Conservation (phyloP, 306 rosid genomes). For the Lathyrus tuberosus region DNA sequence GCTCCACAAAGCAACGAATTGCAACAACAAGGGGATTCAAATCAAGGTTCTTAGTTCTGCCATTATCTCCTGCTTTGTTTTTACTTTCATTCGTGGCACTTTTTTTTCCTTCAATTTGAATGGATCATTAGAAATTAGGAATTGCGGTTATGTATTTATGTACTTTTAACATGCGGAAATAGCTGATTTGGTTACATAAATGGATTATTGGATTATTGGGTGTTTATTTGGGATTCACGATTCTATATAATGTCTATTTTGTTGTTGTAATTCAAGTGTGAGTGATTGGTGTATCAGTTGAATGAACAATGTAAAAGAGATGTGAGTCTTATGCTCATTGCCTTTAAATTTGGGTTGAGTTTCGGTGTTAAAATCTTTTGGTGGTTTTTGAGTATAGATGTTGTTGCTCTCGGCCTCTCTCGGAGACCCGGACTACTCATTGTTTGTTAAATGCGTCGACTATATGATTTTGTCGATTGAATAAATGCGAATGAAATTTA, state of each 20-base stretch:
- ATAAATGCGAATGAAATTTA: slow-evolving; percentile 2
- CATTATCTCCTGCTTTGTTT: neutral
- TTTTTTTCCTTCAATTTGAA: slow-evolving; percentile 1
- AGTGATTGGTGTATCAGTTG: too few relatives aligned
- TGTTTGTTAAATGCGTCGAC: too few relatives aligned
- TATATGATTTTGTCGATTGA: neutral
- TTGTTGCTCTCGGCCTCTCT: too few relatives aligned
- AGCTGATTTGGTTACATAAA: neutral
- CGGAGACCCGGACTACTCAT: neutral
- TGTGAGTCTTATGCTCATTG: neutral
- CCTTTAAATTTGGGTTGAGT: too few relatives aligned
- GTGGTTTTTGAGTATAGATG: too few relatives aligned
- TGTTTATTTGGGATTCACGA: slow-evolving; percentile 21
- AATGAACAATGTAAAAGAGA: neutral
- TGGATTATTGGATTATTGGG: neutral
- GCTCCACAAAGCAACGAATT: slow-evolving; percentile 9
- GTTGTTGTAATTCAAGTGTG: too few relatives aligned
- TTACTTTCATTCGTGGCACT: neutral
- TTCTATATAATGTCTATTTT: too few relatives aligned
- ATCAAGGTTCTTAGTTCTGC: slow-evolving; percentile 32
- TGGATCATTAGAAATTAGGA: neutral
- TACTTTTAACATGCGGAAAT: too few relatives aligned
- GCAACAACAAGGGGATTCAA: neutral
- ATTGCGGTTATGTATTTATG: neutral
- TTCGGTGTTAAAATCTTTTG: too few relatives aligned